Conservation (phyloP, 2,329 filamentous ascomycete genomes). For the Penicillium sp. region DNA sequence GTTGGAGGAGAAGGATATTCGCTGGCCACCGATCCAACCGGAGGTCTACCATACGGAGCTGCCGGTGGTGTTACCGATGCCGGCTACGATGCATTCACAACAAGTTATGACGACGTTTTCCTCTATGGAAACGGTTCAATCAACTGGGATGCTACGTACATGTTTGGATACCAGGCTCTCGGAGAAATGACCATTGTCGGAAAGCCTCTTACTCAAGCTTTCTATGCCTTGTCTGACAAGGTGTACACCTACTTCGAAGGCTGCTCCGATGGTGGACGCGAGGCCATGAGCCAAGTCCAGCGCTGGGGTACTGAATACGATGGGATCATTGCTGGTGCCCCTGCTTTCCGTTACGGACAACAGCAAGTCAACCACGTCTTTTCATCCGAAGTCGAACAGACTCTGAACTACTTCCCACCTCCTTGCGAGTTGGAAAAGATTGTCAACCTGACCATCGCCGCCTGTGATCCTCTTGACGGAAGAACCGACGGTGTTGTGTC, state of each 20-base stretch:
- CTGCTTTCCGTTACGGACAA: constrained; percentile 4
- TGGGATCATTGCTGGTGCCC: constrained; percentile 4
- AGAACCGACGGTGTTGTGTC: constrained; percentile 50
- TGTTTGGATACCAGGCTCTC: constrained; percentile 9
- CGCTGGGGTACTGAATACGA: constrained; percentile 42
- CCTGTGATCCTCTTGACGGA: constrained; percentile 53
- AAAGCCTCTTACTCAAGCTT: neutral
- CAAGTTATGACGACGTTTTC: constrained; percentile 34
- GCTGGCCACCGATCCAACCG: constrained; percentile 35
- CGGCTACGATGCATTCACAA: constrained; percentile 43
- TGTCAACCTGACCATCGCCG: constrained; percentile 49
- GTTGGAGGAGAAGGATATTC: constrained; percentile 44
- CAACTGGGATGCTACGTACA: constrained; percentile 8
- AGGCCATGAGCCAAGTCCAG: constrained; percentile 41
- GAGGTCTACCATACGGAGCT: constrained; percentile 42
- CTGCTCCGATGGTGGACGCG: constrained; percentile 45
- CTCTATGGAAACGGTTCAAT: constrained; percentile 22
- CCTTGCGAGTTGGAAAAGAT: constrained; percentile 45
- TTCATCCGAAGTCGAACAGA: neutral
- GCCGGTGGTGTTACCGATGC: constrained; percentile 40
- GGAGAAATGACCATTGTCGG: constrained; percentile 5
- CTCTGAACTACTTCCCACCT: neutral
- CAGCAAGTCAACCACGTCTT: constrained; percentile 8
- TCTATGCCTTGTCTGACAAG: neutral
- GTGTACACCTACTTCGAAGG: constrained; percentile 46